Evolutionary conservation across 495 filamentous ascomycete species (phyloP).

Genomic region (Podospora pseudopauciseta): DNA sequence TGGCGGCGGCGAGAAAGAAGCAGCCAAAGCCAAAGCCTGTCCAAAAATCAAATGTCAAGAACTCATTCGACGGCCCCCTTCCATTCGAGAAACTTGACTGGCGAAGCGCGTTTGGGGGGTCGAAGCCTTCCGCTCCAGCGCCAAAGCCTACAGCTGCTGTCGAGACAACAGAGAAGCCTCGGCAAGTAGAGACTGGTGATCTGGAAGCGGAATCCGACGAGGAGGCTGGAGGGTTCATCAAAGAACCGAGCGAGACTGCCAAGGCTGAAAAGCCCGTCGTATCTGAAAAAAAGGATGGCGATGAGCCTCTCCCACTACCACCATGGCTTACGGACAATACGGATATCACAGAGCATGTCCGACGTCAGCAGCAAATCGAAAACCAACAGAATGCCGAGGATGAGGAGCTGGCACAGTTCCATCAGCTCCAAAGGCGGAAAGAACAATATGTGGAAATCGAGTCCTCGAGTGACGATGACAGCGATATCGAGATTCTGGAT

Average conservation of each 20-base stretch:
- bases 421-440: constrained; percentile 33
- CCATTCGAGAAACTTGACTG: constrained; percentile 86
- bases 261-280: constrained; percentile 3
- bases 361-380: constrained; percentile 42
- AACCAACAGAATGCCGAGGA: constrained; percentile 49
- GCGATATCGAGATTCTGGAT: constrained; percentile 57
- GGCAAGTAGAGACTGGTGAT: constrained; percentile 16
- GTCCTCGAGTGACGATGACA: constrained; percentile 45
- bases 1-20: constrained; percentile 50
- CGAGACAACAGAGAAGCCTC: constrained; percentile 3
- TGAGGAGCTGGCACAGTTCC: constrained; percentile 49
- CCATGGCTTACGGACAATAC: constrained; percentile 73
- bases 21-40: constrained; percentile 29
- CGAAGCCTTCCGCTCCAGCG: constrained; percentile 36
- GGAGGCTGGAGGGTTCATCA: constrained; percentile 65
- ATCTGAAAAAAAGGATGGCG: constrained; percentile 38
- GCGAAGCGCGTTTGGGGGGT: constrained; percentile 53
- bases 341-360: constrained; percentile 53
- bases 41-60: constrained; percentile 33
- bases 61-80: constrained; percentile 71
- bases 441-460: constrained; percentile 42
- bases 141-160: constrained; percentile 21
- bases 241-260: constrained; percentile 5
- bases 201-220: constrained; percentile 41
- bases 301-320: constrained; percentile 63